phyloP scores from a whole-genome alignment of 371 early-diverging fungal species.

The Caulochytrium protostelioides region DNA sequence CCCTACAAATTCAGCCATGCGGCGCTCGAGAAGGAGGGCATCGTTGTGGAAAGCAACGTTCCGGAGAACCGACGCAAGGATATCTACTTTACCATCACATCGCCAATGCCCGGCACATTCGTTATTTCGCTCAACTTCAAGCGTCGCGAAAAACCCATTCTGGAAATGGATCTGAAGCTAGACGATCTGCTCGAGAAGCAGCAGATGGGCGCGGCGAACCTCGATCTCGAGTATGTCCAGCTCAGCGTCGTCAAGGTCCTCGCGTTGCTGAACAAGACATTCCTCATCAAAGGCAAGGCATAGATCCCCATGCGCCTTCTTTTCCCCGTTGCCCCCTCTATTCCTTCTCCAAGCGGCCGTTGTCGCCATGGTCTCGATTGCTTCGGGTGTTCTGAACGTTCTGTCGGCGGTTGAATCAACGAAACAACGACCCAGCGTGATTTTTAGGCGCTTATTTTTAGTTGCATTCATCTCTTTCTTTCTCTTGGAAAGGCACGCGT shows the following conservation, averaged over 20 bases:
- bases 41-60: constrained; percentile 71
- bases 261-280: constrained; percentile 31
- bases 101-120: constrained; percentile 70
- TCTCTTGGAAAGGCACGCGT: too few species aligned
- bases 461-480: too few species aligned
- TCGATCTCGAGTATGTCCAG: constrained; percentile 84
- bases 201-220: constrained; percentile 61
- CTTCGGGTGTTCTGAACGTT: too few species aligned
- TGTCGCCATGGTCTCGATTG: too few species aligned
- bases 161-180: constrained; percentile 85
- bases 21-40: constrained; percentile 73
- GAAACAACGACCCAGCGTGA: too few species aligned
- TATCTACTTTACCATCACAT: constrained; percentile 66
- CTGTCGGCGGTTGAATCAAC: too few species aligned
- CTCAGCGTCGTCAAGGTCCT: constrained; percentile 36
- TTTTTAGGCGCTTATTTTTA: too few species aligned
- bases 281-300: constrained; percentile 28
- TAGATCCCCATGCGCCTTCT: constrained; percentile 7
- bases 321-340: too few species aligned
- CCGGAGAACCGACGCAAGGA: constrained; percentile 74
- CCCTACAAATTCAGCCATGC: constrained; percentile 54
- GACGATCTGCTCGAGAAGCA: constrained; percentile 89
- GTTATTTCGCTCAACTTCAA: constrained; percentile 73
- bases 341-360: too few species aligned
- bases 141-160: constrained; percentile 74